Percentiles rank a stretch among this genome's conserved stretches.
Conservation (phyloP, 2,329 filamentous ascomycete genomes). For the Aspergillus clavatus region DNA sequence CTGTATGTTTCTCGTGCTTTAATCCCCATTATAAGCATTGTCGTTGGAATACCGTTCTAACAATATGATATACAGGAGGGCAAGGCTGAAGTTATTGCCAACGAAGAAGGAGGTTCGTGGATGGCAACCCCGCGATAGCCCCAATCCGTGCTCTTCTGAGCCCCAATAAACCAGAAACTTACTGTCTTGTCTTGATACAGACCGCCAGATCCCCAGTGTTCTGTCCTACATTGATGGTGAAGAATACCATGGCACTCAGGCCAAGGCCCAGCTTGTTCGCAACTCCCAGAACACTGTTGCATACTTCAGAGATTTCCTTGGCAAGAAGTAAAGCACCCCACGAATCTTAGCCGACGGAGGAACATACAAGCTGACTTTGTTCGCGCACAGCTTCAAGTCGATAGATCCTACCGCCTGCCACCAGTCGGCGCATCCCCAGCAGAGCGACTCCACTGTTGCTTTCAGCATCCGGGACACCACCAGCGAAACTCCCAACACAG, state of each 20-base stretch:
- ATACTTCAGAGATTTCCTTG: conserved; percentile 93
- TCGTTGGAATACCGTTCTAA: background rate
- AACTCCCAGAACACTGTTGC: conserved; percentile 91
- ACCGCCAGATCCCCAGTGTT: conserved; percentile 93
- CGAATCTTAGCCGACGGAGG: background rate
- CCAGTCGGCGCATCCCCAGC: conserved; percentile 82
- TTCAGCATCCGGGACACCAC: conserved; percentile 79
- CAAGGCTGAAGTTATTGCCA: conserved; percentile 95
- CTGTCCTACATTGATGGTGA: conserved; percentile 94
- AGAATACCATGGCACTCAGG: conserved; percentile 93
- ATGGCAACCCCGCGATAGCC: conserved; percentile 6
- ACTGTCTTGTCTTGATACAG: conserved; percentile 42
- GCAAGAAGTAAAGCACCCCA: conserved; percentile 65
- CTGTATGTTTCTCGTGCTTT: conserved; percentile 38
- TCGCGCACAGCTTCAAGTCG: conserved; percentile 66
- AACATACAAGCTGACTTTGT: conserved; percentile 9
- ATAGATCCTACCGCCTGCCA: conserved; percentile 96
- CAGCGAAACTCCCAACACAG: conserved; percentile 59
- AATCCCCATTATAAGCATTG: background rate
- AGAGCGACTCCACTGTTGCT: conserved; percentile 64
- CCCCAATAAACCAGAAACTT: conserved; percentile 12
- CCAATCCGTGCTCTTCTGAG: background rate
- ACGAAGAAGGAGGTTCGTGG: conserved; percentile 85
- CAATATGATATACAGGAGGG: conserved; percentile 57
- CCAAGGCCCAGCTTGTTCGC: conserved; percentile 86